Base-by-base conservation (phyloP, 75 land plant genomes). In the Pinus albicaulis region DNA sequence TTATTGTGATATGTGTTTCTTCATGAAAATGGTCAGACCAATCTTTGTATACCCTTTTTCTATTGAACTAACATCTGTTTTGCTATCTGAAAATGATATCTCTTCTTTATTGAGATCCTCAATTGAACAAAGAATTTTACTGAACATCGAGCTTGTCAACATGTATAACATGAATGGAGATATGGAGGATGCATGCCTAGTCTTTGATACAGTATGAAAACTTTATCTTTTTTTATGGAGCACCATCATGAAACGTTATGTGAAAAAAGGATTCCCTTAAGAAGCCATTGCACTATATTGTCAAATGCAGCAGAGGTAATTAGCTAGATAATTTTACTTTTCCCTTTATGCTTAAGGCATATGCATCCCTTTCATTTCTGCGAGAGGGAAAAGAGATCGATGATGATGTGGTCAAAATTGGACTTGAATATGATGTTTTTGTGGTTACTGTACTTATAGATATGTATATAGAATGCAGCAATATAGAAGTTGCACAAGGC, bases 221-320 rank as follows among this genome's bases (percentile, higher is more conserved):
- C 83, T 81, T 55, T 82, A 87, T 31, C 57, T 60, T 57, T 80
- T 59, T 48, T 26, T 38, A 20, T 81, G 66, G 76, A 85, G 82
- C 74, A 56, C 85, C 62, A 79, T 87, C 56, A 77, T 87, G 28
- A 65, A 82, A 23, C 85, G 82, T 36, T 83, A 78, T 76, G 59
- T 76, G 59, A 55, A 63, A 7, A 62, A 53, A 34, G 66, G 78
- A 16, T 74, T 69, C 56, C 86, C 77, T 25, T 1, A 53, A 15
- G 64, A 63, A 52, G 77, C 83, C 13, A 24, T 83, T 38, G 53
- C 1, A 22, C 11, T 83, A 13, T 83, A 75, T 80, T 70, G 76
- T 41, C 63, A 5, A n/a, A 80, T 83, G 82, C 82, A 75, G 44
- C 70, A 36, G 62, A 3, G 3, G 53, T 23, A 53, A 77, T 2